Percentiles rank a stretch among this genome's conserved stretches.
Evolutionary conservation across 2,329 filamentous ascomycete genomes (phyloP).

Genomic region (Colletotrichum horii): DNA sequence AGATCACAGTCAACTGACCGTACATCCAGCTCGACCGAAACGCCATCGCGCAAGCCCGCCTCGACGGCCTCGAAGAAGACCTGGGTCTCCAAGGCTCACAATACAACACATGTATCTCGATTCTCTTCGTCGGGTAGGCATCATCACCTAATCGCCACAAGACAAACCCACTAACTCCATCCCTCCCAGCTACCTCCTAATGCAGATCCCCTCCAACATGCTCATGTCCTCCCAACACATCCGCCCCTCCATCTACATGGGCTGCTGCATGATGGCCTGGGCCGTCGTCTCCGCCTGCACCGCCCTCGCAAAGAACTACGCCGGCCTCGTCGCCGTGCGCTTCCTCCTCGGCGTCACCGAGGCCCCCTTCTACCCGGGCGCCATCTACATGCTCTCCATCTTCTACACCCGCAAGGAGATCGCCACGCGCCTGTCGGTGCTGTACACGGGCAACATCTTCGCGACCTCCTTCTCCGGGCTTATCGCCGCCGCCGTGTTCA

Average conservation of each 20-base stretch:
- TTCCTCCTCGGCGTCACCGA: constrained; percentile 48
- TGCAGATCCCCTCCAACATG: constrained; percentile 52
- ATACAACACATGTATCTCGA: constrained; percentile 53
- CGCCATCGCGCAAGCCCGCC: constrained; percentile 60
- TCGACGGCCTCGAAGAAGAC: constrained; percentile 59
- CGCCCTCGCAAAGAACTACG: constrained; percentile 44
- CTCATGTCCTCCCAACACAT: constrained; percentile 43
- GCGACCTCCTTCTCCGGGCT: constrained; percentile 46
- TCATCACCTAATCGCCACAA: too few relatives aligned
- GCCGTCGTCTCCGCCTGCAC: constrained; percentile 46
- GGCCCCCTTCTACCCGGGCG: constrained; percentile 41
- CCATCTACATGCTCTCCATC: constrained; percentile 48
- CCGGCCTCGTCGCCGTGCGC: constrained; percentile 44
- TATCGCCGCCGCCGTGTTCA: constrained; percentile 47
- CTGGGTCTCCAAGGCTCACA: constrained; percentile 51
- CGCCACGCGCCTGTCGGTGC: constrained; percentile 45
- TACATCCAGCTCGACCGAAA: constrained; percentile 48
- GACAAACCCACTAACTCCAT: neutral
- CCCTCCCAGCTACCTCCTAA: constrained; percentile 43
- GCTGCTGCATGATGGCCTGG: constrained; percentile 42
- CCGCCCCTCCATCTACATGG: constrained; percentile 32
- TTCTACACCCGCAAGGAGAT: constrained; percentile 60
- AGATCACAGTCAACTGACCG: neutral
- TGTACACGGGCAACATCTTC: constrained; percentile 46
- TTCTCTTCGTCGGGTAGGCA: constrained; percentile 54